Evolutionary conservation across 768 basidiomycete species (phyloP), one percentile per base, ranked within the genome.

Genomic region (Xerocomellus intermedius): DNA sequence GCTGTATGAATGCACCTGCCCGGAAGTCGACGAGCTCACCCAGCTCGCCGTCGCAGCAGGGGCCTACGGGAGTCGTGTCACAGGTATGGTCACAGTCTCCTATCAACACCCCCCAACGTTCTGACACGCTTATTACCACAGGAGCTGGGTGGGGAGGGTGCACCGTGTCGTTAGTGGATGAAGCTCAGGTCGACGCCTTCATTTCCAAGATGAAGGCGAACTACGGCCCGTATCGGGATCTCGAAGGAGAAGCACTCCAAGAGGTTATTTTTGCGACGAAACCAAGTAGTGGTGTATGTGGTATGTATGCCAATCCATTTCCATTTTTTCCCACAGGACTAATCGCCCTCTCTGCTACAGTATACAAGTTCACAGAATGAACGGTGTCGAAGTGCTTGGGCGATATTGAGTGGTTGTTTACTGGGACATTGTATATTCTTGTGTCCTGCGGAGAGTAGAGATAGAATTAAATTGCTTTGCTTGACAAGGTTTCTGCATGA

Each of bases 131-230:
- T 45, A 5, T 54, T 10, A 2, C 14, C 44, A 5, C 56, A 89
- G 89, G 90, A 28, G 92, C 92, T 0, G 92, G 91, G 4, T 96
- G 92, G 92, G 94, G 94, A 36, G 93, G 93, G 6, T 94, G 91
- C 64, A 89, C 88, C 0, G 87, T 94, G 21, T 91, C 89, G 8
- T 79, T 94, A 19, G 86, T 94, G 16, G 78, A 82, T 8, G 86
- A 87, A 64, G 69, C 74, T 19, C 63, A 81, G 42, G 88, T 89
- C 3, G 77, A 80, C 0, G 56, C 63, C 8, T 94, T 95, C 68
- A 85, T 93, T 42, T 64, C 73, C 57, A 76, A 77, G 59, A 73
- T 94, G 17, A 80, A 76, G 64, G 72, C 73, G n/a, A 73, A 70
- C 5, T 94, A 92, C 66, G 70, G 66, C 17, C 81, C 86, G n/a